These are phyloP conservation scores for Phytopythium vexans DNA, from an alignment of 352 stramenopile genomes.

Conservation along the genomic window DNA sequence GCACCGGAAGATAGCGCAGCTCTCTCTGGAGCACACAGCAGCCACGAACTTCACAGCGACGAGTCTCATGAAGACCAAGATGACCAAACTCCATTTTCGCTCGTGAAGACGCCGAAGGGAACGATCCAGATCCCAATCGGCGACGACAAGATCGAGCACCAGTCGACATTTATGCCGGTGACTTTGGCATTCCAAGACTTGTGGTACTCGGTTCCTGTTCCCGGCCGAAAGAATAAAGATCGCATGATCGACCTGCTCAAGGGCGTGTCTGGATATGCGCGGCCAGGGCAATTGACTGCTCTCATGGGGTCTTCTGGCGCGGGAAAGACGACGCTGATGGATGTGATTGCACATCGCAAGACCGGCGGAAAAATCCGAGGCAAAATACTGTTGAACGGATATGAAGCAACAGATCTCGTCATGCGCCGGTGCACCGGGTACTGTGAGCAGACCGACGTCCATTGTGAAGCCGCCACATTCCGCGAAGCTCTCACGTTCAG, in stretches of 20 bases:
- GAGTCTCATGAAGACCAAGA: not conserved
- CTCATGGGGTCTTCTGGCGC: slow-evolving; percentile 61
- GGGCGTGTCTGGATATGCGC: slow-evolving; percentile 51
- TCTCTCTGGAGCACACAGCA: slow-evolving; percentile 2
- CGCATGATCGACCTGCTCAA: slow-evolving; percentile 76
- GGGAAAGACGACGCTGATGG: slow-evolving; percentile 34
- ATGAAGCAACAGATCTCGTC: slow-evolving; percentile 36
- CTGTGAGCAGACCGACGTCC: slow-evolving; percentile 48
- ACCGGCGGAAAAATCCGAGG: slow-evolving; percentile 24
- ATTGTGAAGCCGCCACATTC: slow-evolving; percentile 68
- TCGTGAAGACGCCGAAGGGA: slow-evolving; percentile 22
- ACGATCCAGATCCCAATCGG: slow-evolving; percentile 13
- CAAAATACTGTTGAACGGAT: slow-evolving; percentile 54
- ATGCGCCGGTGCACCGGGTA: slow-evolving; percentile 48
- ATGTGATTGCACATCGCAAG: slow-evolving; percentile 38
- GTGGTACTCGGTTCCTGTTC: slow-evolving; percentile 35
- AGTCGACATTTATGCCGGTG: slow-evolving; percentile 28
- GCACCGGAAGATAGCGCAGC: slow-evolving; percentile 11
- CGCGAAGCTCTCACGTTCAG: slow-evolving; percentile 89
- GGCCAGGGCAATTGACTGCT: slow-evolving; percentile 48
- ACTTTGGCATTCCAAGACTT: slow-evolving; percentile 40
- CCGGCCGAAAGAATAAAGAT: slow-evolving; percentile 27
- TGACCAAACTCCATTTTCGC: not conserved
- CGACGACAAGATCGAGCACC: slow-evolving; percentile 6
- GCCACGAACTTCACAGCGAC: not conserved